Evolutionary conservation across 2,329 filamentous ascomycete genomes (phyloP).

Genomic region (Pseudocercospora crystallina): DNA sequence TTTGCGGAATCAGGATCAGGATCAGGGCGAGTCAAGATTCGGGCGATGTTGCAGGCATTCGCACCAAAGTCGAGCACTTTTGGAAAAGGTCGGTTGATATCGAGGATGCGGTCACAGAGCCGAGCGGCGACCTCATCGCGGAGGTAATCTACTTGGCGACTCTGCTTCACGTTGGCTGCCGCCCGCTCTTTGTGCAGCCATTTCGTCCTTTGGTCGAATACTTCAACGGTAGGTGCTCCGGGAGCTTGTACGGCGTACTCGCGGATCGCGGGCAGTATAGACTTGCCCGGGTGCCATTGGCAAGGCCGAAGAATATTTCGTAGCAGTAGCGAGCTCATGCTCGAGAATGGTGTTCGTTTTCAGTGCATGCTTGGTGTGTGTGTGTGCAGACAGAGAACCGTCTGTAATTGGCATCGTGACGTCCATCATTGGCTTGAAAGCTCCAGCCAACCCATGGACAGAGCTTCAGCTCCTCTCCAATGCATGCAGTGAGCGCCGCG

Average conservation of each 20-base stretch:
- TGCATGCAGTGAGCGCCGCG: no score
- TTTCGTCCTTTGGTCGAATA: conserved; percentile 88
- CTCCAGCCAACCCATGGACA: no score
- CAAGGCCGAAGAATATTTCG: conserved; percentile 2
- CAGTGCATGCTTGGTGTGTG: no score
- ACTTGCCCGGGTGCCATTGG: conserved; percentile 2
- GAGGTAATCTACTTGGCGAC: conserved; percentile 84
- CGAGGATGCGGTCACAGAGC: conserved; percentile 81
- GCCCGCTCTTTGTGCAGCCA: conserved; percentile 89
- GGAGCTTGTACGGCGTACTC: conserved; percentile 75
- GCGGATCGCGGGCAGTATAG: conserved; percentile 4
- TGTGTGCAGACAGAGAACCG: no score
- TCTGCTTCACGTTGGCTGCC: conserved; percentile 66
- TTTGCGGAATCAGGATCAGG: conserved; percentile 64
- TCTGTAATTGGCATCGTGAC: no score
- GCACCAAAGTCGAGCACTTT: conserved; percentile 88
- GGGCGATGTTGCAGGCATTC: conserved; percentile 91
- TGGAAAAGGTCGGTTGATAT: conserved; percentile 86
- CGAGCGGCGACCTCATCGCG: conserved; percentile 87
- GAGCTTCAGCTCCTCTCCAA: no score
- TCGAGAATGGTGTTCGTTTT: conserved; percentile 1
- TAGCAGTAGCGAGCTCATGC: conserved; percentile 22
- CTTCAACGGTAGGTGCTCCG: conserved; percentile 75
- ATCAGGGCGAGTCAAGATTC: conserved; percentile 64
- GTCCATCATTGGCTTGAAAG: no score